Conservation (phyloP, 2,329 filamentous ascomycete species). For the Aspergillus terreus region DNA sequence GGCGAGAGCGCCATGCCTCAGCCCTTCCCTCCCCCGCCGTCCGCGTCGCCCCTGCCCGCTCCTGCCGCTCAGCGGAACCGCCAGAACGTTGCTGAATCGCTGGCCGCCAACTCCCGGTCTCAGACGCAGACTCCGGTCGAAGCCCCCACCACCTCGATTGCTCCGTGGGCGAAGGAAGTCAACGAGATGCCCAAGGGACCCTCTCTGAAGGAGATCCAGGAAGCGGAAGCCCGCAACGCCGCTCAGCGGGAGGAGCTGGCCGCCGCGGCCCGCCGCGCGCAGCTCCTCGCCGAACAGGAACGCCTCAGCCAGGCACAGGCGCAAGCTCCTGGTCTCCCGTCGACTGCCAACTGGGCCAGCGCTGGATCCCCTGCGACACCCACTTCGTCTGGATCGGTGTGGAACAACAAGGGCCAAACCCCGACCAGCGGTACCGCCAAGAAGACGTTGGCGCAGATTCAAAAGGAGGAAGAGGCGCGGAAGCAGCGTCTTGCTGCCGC, state of each 20-base stretch:
- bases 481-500: constrained; percentile 69
- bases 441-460: constrained; percentile 93
- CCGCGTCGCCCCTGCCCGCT: constrained; percentile 77
- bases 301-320: constrained; percentile 61
- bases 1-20: constrained; percentile 64
- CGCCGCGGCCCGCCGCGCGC: constrained; percentile 69
- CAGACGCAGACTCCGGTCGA: constrained; percentile 72
- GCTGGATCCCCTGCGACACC: constrained; percentile 64
- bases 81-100: constrained; percentile 75
- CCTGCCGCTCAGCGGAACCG: constrained; percentile 81
- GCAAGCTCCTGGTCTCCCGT: constrained; percentile 75
- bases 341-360: constrained; percentile 84
- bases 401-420: constrained; percentile 49
- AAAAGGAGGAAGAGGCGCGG: constrained; percentile 87
- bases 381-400: constrained; percentile 46
- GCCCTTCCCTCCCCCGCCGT: constrained; percentile 66
- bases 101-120: constrained; percentile 64
- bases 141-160: constrained; percentile 68
- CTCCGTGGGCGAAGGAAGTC: constrained; percentile 90
- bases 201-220: constrained; percentile 93
- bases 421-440: constrained; percentile 52
- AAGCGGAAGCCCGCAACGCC: constrained; percentile 87
- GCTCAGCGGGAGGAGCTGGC: constrained; percentile 83
- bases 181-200: constrained; percentile 73
- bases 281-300: constrained; percentile 71